These are phyloP conservation scores for Carex pumila DNA, from an alignment of 176 grass and related monocot species.

Conservation along the genomic window DNA sequence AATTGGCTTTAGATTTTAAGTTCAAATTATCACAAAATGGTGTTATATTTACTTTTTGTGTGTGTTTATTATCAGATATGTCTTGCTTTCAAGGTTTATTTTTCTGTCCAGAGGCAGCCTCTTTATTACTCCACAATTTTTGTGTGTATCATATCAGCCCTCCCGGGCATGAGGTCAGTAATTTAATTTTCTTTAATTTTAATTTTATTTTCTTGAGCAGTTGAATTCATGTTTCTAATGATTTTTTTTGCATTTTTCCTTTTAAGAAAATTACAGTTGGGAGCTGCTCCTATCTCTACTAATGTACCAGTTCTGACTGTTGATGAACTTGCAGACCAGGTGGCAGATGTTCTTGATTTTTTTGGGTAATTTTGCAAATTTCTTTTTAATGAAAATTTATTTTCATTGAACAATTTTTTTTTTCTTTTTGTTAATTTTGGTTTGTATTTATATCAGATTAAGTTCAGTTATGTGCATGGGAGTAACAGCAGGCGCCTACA, in stretches of 20 bases:
- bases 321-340: slow-evolving; percentile 86
- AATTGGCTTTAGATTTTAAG: background rate
- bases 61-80: slow-evolving; percentile 54
- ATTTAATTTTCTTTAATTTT: slow-evolving; percentile 17
- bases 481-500: slow-evolving; percentile 87
- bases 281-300: slow-evolving; percentile 80
- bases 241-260: slow-evolving; percentile 13
- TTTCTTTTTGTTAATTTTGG: slow-evolving; percentile 9
- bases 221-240: slow-evolving; percentile 28
- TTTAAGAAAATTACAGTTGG: slow-evolving; percentile 66
- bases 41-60: background rate
- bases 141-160: slow-evolving; percentile 99
- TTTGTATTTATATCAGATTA: slow-evolving; percentile 60
- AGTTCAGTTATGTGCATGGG: slow-evolving; percentile 99
- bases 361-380: slow-evolving; percentile 60
- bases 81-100: slow-evolving; percentile 98
- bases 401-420: background rate
- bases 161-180: slow-evolving; percentile 90
- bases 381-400: background rate
- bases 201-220: background rate
- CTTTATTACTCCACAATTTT: slow-evolving; percentile 94
- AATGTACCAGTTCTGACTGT: slow-evolving; percentile 60
- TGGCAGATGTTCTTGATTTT: slow-evolving; percentile 84
- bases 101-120: slow-evolving; percentile 88
- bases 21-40: background rate